phyloP scores from a whole-genome alignment of 148 eudicot genomes.

The Rhododendron mucronatum region DNA sequence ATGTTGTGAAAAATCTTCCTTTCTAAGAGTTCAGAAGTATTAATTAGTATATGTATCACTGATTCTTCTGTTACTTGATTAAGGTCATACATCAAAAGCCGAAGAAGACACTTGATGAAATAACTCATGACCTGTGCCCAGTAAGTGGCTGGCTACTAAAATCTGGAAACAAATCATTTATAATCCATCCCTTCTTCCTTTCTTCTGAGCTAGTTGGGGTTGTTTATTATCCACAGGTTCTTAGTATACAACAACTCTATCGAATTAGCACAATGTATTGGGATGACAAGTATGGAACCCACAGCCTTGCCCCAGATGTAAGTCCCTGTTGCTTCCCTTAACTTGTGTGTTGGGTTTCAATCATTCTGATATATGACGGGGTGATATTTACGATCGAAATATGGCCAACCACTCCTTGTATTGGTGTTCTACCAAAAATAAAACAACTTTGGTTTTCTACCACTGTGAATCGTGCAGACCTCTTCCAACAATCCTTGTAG shows the following conservation, averaged over 20 bases:
- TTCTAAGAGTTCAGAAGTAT: neutral
- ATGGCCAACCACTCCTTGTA: neutral
- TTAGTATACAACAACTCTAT: constrained; percentile 87
- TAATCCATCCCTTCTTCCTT: constrained; percentile 12
- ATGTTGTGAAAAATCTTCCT: neutral
- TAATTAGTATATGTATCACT: neutral
- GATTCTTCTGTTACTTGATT: constrained; percentile 14
- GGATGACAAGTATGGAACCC: constrained; percentile 96
- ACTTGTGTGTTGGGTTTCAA: neutral
- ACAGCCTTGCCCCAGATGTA: constrained; percentile 83
- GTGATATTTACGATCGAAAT: neutral
- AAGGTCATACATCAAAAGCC: constrained; percentile 94
- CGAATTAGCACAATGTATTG: constrained; percentile 96
- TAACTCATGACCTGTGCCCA: constrained; percentile 89
- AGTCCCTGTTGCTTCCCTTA: constrained; percentile 21
- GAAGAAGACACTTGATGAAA: constrained; percentile 79
- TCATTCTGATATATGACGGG: neutral
- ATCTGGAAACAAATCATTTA: constrained; percentile 7
- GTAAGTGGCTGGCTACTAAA: constrained; percentile 38
- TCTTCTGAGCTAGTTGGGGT: constrained; percentile 20
- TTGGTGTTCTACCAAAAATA: neutral
- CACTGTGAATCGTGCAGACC: neutral
- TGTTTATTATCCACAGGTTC: constrained; percentile 43
- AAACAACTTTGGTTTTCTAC: neutral
- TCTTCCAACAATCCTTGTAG: neutral